Base-by-base conservation (phyloP, 1,139 yeast species). In the Protomyces inouyei region DNA sequence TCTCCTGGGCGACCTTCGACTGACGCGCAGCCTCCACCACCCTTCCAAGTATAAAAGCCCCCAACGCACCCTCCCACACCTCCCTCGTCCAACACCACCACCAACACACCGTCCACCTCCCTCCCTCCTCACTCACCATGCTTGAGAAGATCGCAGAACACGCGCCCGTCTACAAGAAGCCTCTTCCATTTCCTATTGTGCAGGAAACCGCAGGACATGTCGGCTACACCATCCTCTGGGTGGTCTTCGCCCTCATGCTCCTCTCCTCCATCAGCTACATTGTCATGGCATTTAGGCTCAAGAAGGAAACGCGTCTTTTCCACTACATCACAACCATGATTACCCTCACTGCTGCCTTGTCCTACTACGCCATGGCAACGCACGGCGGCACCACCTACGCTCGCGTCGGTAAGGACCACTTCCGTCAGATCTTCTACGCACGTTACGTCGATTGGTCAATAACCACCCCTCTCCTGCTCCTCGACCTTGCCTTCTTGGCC, bases 401-500 rank as follows among this genome's bases (percentile, higher is more conserved):
- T 43, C 54, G 46, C 32, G 53, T 35, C 4, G 57, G 53, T 3
- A 52, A 60, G 36, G 64, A 60, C 48, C 53, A 52, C n/a, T 60
- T 38, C 54, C 82, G 91, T 76, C 88, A 86, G 75, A 77, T 86
- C 70, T 86, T 85, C 73, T 86, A 85, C 72, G 81, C 82, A 36
- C 81, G 85, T 73, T 85, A 78, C 71, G 78, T 86, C 70, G 90
- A 86, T 63, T 86, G 87, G 85, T 85, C 85, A 75, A 76, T 85
- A 72, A 78, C 84, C 35, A 84, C 82, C 77, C 87, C 88, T 66
- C 78, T 82, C 70, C 78, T 79, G 48, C 74, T 84, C 67, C 72
- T 80, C 61, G 79, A 81, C 61, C 76, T 82, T 43, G 57, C 66
- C 18, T 64, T 69, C 57, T 57, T 67, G 38, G 64, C 70, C 21